phyloP scores from a whole-genome alignment of 768 basidiomycete genomes.

The Tylopilus intermedius region DNA sequence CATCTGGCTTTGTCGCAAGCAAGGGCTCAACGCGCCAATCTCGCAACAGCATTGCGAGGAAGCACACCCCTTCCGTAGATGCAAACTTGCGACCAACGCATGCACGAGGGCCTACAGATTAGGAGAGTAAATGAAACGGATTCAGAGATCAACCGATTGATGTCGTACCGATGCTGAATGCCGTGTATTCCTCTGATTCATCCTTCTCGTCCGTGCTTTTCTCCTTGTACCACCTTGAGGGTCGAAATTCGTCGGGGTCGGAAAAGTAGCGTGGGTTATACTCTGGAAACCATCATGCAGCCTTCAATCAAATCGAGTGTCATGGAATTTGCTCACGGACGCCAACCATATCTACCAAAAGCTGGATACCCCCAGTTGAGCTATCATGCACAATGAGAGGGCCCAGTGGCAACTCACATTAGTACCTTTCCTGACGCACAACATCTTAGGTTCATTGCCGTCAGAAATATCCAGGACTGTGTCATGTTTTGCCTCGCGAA shows the following conservation, averaged over 20 bases:
- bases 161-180: slow-evolving; percentile 21
- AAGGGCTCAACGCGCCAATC: slow-evolving; percentile 50
- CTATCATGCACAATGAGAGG: background rate
- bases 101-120: slow-evolving; percentile 38
- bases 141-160: background rate
- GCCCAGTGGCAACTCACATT: slow-evolving; percentile 5
- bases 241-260: slow-evolving; percentile 34
- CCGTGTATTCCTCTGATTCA: slow-evolving; percentile 19
- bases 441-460: slow-evolving; percentile 11
- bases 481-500: slow-evolving; percentile 29
- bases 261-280: slow-evolving; percentile 34
- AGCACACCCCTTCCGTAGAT: slow-evolving; percentile 45
- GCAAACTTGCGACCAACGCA: slow-evolving; percentile 58
- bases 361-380: slow-evolving; percentile 5
- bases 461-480: slow-evolving; percentile 19
- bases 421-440: slow-evolving; percentile 23
- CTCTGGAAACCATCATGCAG: slow-evolving; percentile 21
- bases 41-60: slow-evolving; percentile 47
- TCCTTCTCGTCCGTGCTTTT: slow-evolving; percentile 4
- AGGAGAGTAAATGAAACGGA: background rate
- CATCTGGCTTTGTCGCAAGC: slow-evolving; percentile 19
- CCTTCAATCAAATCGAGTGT: background rate
- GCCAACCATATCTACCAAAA: slow-evolving; percentile 30
- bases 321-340: slow-evolving; percentile 18
- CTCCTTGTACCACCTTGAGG: slow-evolving; percentile 36